These are phyloP conservation scores for Pseudodiploospora longispora DNA, from an alignment of 2,329 filamentous ascomycete genomes.

Conservation along the genomic window DNA sequence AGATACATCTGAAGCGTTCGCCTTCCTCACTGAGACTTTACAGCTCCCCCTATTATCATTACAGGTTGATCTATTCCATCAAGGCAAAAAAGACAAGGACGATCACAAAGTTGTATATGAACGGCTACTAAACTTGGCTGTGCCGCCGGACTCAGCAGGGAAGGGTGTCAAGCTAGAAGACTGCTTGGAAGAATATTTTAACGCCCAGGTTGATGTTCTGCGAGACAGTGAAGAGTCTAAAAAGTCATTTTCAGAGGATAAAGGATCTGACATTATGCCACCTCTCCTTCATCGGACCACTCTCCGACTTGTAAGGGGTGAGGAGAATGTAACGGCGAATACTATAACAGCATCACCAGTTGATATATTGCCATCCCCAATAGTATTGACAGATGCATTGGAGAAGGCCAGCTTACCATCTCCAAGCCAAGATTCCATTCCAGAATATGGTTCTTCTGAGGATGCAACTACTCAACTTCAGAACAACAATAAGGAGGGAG, in stretches of 20 bases:
- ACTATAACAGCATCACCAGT: slow-evolving; percentile 25
- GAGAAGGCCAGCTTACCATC: neutral
- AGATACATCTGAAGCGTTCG: slow-evolving; percentile 92
- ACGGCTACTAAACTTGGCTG: slow-evolving; percentile 78
- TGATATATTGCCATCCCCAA: slow-evolving; percentile 17
- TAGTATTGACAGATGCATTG: neutral
- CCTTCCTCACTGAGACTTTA: slow-evolving; percentile 84
- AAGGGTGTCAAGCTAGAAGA: slow-evolving; percentile 75
- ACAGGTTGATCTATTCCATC: slow-evolving; percentile 92
- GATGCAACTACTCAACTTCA: neutral
- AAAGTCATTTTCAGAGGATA: slow-evolving; percentile 24
- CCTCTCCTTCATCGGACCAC: slow-evolving; percentile 22
- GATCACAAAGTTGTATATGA: slow-evolving; percentile 96
- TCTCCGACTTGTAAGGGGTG: slow-evolving; percentile 25
- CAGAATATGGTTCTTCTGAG: neutral
- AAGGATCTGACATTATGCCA: slow-evolving; percentile 14
- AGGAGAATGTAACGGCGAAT: slow-evolving; percentile 24
- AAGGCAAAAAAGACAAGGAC: slow-evolving; percentile 74
- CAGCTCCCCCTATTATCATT: slow-evolving; percentile 80
- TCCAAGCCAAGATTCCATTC: neutral
- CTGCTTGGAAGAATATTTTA: slow-evolving; percentile 91
- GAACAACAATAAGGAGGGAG: neutral
- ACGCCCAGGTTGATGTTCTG: slow-evolving; percentile 82
- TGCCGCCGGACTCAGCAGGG: slow-evolving; percentile 67
- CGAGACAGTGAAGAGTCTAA: slow-evolving; percentile 58